Base-by-base conservation (phyloP, 495 filamentous ascomycete species). In the Recurvomyces mirabilis region DNA sequence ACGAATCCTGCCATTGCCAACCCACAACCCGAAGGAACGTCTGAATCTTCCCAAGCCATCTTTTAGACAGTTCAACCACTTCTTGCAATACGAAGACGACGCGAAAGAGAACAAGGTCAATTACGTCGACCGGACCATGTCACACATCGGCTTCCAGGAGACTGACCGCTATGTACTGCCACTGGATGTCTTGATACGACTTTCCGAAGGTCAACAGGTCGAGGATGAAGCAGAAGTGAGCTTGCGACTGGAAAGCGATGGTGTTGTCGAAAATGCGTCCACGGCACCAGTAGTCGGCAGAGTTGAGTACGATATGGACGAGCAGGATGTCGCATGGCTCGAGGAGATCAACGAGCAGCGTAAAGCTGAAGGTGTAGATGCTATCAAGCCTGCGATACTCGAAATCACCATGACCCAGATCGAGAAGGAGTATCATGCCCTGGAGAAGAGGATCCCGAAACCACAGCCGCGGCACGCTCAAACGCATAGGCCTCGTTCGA, bases 241-340 rank as follows among this genome's bases (percentile, higher is more conserved):
- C 7, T 69, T 77, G 37, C 65, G 69, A 13, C 53, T 70, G 0
- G 75, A 69, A 26, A 64, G 61, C 12, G 84, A 89, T 23, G 77
- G 73, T 9, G 81, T 87, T 23, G 57, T 65, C 4, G 74, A 74
- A 51, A 57, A 66, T 29, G 36, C 45, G 5, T 53, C 50, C 1
- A 41, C 64, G 6, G 65, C 61, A 29, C 55, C 60, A 11, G 47
- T 61, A 1, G 73, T 84, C 21, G 83, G 86, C 29, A 75, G 85
- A 24, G 91, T 95, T 30, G 91, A 99, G 54, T 99, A 99, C 55
- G 91, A 99, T 54, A 96, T 99, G 91, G 91, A 99, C 57, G 91
- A 96, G 62, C 91, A 99, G 58, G 91, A 99, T 59, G 87, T 93
- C 41, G 83, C 87, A 64, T 96, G 93, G 91, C 68, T 99, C 19